phyloP scores from a whole-genome alignment of 202 grass and related monocot genomes.

The Brachypodium distachyon region DNA sequence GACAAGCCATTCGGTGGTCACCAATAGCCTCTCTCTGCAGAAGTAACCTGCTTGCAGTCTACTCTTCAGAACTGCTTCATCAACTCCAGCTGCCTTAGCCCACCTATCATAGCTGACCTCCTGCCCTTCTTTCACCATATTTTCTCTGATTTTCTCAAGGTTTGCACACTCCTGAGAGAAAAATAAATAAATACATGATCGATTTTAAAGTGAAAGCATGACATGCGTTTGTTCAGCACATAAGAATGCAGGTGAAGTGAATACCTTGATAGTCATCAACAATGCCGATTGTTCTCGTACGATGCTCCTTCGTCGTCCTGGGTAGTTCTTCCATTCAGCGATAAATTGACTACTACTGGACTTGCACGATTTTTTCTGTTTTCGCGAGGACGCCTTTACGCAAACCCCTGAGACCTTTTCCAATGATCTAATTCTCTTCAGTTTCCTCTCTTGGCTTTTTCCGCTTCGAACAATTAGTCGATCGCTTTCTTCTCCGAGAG shows the following conservation, averaged over 20 bases:
- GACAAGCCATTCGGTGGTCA: constrained; percentile 54
- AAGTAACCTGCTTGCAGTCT: constrained; percentile 48
- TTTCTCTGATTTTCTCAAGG: constrained; percentile 60
- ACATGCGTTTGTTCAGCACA: too few species aligned
- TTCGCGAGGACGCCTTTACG: not conserved
- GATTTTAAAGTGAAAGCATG: not conserved
- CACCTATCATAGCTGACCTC: constrained; percentile 45
- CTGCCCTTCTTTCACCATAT: constrained; percentile 39
- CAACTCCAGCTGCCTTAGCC: constrained; percentile 70
- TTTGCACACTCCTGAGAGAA: constrained; percentile 52
- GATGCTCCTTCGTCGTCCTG: constrained; percentile 27
- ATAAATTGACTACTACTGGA: constrained; percentile 34
- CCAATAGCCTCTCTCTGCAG: constrained; percentile 60
- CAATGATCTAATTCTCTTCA: constrained; percentile 43
- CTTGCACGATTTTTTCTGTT: constrained; percentile 18
- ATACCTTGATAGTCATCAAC: constrained; percentile 67
- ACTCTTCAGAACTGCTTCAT: constrained; percentile 37
- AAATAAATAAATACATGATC: too few species aligned
- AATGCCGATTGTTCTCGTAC: constrained; percentile 51
- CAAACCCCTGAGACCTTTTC: constrained; percentile 24
- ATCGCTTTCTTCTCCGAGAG: constrained; percentile 11
- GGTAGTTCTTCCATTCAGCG: constrained; percentile 36
- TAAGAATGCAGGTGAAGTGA: not conserved
- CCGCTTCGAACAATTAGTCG: constrained; percentile 45
- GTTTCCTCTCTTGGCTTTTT: constrained; percentile 66